A percentile compares a stretch with the other conserved stretches of the same genome.
Conservation (phyloP, 176 grass and related monocot genomes). For the Lolium multiflorum region DNA sequence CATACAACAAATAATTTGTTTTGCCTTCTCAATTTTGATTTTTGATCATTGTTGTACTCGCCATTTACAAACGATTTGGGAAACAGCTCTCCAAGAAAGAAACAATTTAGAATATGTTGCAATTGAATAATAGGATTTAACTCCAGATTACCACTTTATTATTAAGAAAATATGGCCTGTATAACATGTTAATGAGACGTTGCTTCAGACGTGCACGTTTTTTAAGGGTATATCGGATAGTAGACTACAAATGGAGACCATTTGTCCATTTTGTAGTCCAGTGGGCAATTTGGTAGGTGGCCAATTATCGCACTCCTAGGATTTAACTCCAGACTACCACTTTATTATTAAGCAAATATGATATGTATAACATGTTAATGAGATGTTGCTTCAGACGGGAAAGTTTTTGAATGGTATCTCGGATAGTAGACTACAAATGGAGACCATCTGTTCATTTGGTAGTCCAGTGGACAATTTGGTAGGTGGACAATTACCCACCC, state of each 20-base stretch:
- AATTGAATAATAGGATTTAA: background rate
- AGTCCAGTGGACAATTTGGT: too few species aligned
- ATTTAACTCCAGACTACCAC: background rate
- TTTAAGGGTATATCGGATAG: background rate
- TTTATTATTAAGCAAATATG: background rate
- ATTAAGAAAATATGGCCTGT: background rate
- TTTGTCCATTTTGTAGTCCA: too few species aligned
- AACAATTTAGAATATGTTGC: slow-evolving; percentile 21
- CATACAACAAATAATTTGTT: background rate
- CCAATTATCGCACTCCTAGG: too few species aligned
- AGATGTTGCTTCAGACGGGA: background rate
- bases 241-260: too few species aligned
- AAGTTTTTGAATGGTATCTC: background rate
- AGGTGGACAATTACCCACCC: too few species aligned
- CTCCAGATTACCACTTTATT: background rate
- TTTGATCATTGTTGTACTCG: slow-evolving; percentile 4
- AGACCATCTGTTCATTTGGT: too few species aligned
- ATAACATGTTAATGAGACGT: background rate
- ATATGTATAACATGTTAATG: background rate
- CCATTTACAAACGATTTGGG: slow-evolving; percentile 18
- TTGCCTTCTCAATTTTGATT: background rate
- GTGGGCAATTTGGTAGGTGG: too few species aligned
- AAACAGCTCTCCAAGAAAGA: slow-evolving; percentile 1
- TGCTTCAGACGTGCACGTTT: slow-evolving; percentile 1
- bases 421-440: too few species aligned